These are phyloP conservation scores for Caryocar brasiliense DNA, from an alignment of 441 rosid species.

Conservation along the genomic window DNA sequence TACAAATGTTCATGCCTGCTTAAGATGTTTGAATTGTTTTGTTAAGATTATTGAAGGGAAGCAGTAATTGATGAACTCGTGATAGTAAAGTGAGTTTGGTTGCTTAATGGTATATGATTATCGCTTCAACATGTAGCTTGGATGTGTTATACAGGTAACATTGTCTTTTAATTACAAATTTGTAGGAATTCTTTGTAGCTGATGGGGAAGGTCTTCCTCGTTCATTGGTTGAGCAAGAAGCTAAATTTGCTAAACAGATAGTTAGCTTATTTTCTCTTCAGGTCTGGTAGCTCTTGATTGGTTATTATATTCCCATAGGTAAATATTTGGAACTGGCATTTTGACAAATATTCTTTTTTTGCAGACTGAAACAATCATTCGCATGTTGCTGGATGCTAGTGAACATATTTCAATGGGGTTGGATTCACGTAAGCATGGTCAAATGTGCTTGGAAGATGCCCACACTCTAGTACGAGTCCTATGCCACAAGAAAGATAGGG, in stretches of 20 bases:
- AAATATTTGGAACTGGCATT: neutral
- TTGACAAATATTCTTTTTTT: conserved; percentile 17
- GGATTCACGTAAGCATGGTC: conserved; percentile 39
- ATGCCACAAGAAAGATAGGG: conserved; percentile 93
- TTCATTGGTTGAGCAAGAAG: conserved; percentile 74
- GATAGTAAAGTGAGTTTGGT: too few relatives aligned
- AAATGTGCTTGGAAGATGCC: conserved; percentile 49
- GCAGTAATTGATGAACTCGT: too few relatives aligned
- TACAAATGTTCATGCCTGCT: too few relatives aligned
- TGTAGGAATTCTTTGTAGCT: conserved; percentile 86
- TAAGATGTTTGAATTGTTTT: too few relatives aligned
- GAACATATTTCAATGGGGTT: conserved; percentile 59
- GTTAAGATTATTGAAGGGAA: too few relatives aligned
- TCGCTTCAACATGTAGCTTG: too few relatives aligned
- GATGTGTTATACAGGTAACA: too few relatives aligned
- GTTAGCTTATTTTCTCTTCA: conserved; percentile 66
- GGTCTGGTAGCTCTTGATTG: conserved; percentile 30
- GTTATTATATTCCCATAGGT: neutral
- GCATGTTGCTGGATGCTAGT: conserved; percentile 85
- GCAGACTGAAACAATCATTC: conserved; percentile 71
- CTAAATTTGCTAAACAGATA: conserved; percentile 62
- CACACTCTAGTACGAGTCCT: conserved; percentile 75
- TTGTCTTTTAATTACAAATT: conserved; percentile 5
- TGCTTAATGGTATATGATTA: too few relatives aligned
- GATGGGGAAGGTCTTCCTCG: conserved; percentile 96